Evolutionary conservation across 1,139 yeast genomes (phyloP), one percentile per base, ranked within the genome.

Genomic region (Sugiyamaella neomexicana): DNA sequence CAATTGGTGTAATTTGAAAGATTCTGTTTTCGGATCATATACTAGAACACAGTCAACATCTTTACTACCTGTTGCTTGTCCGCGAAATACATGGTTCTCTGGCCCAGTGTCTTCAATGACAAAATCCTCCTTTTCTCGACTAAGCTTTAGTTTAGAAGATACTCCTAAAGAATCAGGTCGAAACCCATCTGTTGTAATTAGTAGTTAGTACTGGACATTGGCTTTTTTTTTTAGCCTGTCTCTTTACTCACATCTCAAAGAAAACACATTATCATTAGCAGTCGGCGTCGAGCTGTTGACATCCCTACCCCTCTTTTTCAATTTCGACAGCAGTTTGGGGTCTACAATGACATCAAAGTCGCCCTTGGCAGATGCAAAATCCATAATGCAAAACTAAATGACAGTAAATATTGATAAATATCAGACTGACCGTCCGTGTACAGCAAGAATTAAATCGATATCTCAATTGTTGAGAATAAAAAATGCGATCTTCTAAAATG

Each of bases 31-130:
- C 1, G 62, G 59, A 44, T 69, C 68, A 57, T 56, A 69, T 5
- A 69, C 60, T 31, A 69, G 61, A 17, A 68, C 69, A 50, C 70
- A 69, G 45, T 69, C 73, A 25, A 60, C 66, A 20, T 66, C 71
- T 34, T 65, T 66, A n/a, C 65, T 61, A 6, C 60, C 55, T 0
- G 65, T 56, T 16, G 62, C 64, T 29, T 62, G 61, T 8, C 72
- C 72, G 8, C 65, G 52, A 53, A 68, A 67, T 37, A 62, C 57
- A 34, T 60, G 63, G 29, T 27, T 25, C 55, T 44, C 61, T 6
- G 55, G 51, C 12, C 51, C 52, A 20, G 58, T 51, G 29, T 58
- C 57, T 38, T 61, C 61, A 25, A 66, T 54, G 1, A 65, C 52
- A 50, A 62, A 62, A 16, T 63, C 66, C 32, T 64, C 65, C 16